Percentiles rank a stretch among this genome's conserved stretches.
Conservation (phyloP, 2,329 filamentous ascomycete genomes). For the Uncinocarpus reesii region DNA sequence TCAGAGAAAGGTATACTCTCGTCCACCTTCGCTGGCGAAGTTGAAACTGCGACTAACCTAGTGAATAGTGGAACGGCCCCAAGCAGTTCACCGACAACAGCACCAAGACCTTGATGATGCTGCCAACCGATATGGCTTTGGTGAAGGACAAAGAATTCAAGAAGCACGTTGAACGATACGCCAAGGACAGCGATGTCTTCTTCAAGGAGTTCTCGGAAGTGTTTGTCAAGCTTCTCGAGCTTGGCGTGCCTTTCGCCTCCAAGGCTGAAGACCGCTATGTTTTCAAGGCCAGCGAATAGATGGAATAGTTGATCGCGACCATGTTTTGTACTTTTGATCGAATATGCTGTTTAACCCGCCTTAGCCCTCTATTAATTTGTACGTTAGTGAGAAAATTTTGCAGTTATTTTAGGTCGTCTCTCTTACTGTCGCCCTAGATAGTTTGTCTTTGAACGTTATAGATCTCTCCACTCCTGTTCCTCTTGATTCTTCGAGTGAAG, state of each 20-base stretch:
- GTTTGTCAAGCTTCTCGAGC: constrained; percentile 75
- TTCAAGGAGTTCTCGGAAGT: constrained; percentile 85
- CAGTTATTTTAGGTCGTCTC: too few species aligned
- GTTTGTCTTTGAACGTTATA: too few species aligned
- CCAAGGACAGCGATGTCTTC: constrained; percentile 80
- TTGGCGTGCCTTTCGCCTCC: constrained; percentile 78
- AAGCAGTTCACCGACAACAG: constrained; percentile 82
- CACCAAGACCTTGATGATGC: constrained; percentile 90
- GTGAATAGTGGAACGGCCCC: constrained; percentile 64
- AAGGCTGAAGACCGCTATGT: constrained; percentile 49
- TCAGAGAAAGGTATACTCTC: constrained; percentile 52
- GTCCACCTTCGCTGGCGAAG: neutral
- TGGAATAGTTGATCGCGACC: neutral
- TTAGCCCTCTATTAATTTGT: too few species aligned
- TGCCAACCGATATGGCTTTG: constrained; percentile 81
- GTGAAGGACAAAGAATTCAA: constrained; percentile 81
- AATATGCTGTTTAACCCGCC: too few species aligned
- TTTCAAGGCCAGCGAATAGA: constrained; percentile 49
- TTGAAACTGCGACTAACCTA: neutral
- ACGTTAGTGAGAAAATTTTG: too few species aligned
- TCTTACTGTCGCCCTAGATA: too few species aligned
- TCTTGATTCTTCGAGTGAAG: too few species aligned
- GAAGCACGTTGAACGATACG: constrained; percentile 72
- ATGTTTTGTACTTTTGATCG: too few species aligned
- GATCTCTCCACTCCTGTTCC: too few species aligned